These are phyloP conservation scores for Jatropha podagrica DNA, from an alignment of 441 rosid genomes.

Conservation along the genomic window DNA sequence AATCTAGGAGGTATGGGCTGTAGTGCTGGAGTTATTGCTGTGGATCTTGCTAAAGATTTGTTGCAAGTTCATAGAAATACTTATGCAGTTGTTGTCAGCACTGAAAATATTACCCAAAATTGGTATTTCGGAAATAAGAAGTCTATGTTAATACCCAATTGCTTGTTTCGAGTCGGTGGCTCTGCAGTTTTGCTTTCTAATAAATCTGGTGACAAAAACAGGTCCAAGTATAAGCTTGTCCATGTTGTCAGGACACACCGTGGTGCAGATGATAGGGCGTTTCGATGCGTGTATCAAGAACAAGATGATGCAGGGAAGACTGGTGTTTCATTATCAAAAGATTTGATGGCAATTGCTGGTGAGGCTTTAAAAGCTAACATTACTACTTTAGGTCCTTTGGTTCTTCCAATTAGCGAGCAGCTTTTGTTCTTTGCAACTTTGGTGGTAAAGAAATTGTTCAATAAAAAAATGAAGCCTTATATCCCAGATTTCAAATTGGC, in stretches of 20 bases:
- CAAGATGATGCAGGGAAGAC: conserved; percentile 60
- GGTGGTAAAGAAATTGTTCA: conserved; percentile 52
- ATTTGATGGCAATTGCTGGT: conserved; percentile 77
- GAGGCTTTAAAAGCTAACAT: conserved; percentile 66
- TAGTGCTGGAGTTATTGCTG: conserved; percentile 66
- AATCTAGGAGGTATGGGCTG: conserved; percentile 81
- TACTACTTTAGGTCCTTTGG: conserved; percentile 68
- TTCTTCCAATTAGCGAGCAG: conserved; percentile 72
- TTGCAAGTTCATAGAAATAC: conserved; percentile 60
- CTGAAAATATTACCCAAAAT: conserved; percentile 79
- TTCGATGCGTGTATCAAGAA: conserved; percentile 66
- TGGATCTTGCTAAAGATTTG: conserved; percentile 71
- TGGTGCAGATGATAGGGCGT: conserved; percentile 74
- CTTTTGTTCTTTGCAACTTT: conserved; percentile 62
- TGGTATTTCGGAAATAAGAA: conserved; percentile 82
- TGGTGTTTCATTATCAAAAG: conserved; percentile 67
- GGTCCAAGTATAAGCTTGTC: conserved; percentile 63
- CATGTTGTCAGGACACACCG: conserved; percentile 71
- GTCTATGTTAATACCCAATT: conserved; percentile 73
- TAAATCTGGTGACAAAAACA: conserved; percentile 42
- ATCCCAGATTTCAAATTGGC: conserved; percentile 77
- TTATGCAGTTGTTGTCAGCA: conserved; percentile 65
- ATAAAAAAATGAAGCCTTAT: conserved; percentile 51
- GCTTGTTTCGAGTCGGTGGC: conserved; percentile 70
- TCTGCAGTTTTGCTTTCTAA: conserved; percentile 64